Evolutionary conservation across 345 rosid genomes (phyloP).

Genomic region (Lepidium sativum): DNA sequence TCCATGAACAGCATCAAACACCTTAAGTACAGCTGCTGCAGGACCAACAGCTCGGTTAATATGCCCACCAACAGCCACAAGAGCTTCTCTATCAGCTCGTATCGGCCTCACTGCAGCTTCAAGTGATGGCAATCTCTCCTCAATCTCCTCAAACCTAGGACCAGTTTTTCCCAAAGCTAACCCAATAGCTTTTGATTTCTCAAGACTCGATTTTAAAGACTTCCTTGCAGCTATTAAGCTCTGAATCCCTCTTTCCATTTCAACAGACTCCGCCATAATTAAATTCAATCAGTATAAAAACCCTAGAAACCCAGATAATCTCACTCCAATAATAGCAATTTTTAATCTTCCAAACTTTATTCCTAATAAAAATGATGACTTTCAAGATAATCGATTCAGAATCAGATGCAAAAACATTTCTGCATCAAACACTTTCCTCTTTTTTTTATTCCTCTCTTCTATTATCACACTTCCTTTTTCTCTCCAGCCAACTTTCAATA

Average conservation of each 20-base stretch:
- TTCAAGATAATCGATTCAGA: not conserved
- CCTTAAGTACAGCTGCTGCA: slow-evolving; percentile 98
- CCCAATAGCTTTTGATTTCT: slow-evolving; percentile 67
- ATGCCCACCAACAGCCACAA: slow-evolving; percentile 76
- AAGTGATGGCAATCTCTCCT: slow-evolving; percentile 58
- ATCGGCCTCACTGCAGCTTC: slow-evolving; percentile 90
- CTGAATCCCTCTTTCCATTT: slow-evolving; percentile 23
- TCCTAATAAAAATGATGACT: slow-evolving; percentile 6
- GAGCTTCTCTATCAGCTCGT: slow-evolving; percentile 85
- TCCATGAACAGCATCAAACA: slow-evolving; percentile 95
- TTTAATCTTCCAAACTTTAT: not conserved
- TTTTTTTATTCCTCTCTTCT: not conserved
- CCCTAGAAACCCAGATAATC: slow-evolving; percentile 19
- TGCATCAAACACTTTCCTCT: not conserved
- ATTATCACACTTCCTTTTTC: slow-evolving; percentile 10
- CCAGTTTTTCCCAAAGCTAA: slow-evolving; percentile 53
- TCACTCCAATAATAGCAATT: not conserved
- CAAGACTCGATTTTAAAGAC: slow-evolving; percentile 61
- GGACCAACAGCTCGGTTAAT: slow-evolving; percentile 98
- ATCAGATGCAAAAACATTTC: slow-evolving; percentile 8
- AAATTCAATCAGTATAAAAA: slow-evolving; percentile 9
- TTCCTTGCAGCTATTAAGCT: slow-evolving; percentile 60
- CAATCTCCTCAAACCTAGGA: slow-evolving; percentile 76
- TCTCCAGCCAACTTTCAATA: slow-evolving; percentile 5
- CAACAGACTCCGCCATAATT: slow-evolving; percentile 38